Evolutionary conservation across 169 alveolate species (phyloP).

Genomic region (Plasmodium vivax): DNA sequence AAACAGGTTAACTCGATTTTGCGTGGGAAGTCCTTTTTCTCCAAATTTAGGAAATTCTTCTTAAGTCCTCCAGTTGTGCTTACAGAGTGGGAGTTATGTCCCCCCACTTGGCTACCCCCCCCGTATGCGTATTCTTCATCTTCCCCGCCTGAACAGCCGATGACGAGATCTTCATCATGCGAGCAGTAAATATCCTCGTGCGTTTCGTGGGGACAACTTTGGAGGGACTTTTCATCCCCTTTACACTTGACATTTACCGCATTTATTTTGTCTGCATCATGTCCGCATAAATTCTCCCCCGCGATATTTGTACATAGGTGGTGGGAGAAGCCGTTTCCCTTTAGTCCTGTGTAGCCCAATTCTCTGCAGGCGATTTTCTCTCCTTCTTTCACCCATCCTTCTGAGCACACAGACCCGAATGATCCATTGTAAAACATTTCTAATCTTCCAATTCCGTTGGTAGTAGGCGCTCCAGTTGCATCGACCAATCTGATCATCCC

Average conservation of each 20-base stretch:
- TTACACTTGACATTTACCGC: constrained; percentile 87
- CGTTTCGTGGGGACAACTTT: constrained; percentile 80
- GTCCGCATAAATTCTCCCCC: constrained; percentile 91
- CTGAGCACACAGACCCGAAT: constrained; percentile 88
- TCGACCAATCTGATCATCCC: constrained; percentile 88
- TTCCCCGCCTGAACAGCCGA: constrained; percentile 81
- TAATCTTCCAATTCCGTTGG: constrained; percentile 80
- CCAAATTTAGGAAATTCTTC: constrained; percentile 76
- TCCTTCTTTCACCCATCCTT: constrained; percentile 85
- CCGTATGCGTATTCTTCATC: neutral
- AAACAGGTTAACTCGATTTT: constrained; percentile 81
- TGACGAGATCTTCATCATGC: constrained; percentile 83
- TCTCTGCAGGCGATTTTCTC: constrained; percentile 89
- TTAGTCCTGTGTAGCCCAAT: constrained; percentile 85
- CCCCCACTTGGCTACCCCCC: neutral
- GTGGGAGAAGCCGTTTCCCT: constrained; percentile 90
- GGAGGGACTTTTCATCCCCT: constrained; percentile 77
- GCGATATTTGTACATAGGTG: constrained; percentile 85
- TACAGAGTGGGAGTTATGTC: neutral
- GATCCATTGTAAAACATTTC: constrained; percentile 52
- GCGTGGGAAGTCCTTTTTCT: constrained; percentile 76
- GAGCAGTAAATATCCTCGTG: constrained; percentile 82
- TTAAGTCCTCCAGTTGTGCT: neutral
- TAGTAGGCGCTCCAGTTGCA: constrained; percentile 85
- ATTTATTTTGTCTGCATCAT: constrained; percentile 84